A percentile compares a stretch with the other conserved stretches of the same genome.
Evolutionary conservation across 139 green algal species (phyloP).

Genomic region (Chlamydomonas sp.): DNA sequence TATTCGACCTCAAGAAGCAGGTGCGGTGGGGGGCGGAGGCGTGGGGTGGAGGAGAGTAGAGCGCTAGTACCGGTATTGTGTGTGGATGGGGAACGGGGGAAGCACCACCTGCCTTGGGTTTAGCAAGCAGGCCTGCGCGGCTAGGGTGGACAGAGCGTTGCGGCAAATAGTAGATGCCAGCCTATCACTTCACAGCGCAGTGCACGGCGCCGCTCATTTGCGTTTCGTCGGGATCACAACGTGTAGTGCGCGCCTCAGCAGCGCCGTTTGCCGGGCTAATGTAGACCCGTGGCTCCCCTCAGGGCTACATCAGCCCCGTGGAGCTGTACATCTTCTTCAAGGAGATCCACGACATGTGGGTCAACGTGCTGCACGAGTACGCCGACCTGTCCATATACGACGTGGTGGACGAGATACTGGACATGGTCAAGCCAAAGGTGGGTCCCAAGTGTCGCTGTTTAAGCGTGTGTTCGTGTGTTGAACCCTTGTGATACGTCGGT

Average conservation of each 20-base stretch:
- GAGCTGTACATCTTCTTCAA: slow-evolving; percentile 64
- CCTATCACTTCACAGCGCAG: neutral
- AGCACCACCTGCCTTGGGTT: too few species aligned
- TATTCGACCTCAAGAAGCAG: slow-evolving; percentile 76
- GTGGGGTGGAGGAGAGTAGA: too few species aligned
- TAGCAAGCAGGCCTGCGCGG: too few species aligned
- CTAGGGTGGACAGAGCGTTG: too few species aligned
- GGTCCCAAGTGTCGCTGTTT: neutral
- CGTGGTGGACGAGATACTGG: slow-evolving; percentile 62
- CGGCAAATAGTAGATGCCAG: too few species aligned
- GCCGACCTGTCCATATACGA: slow-evolving; percentile 58
- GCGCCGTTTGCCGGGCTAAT: too few species aligned
- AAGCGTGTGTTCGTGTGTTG: neutral
- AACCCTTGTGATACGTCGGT: too few species aligned
- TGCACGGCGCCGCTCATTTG: too few species aligned
- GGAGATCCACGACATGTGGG: slow-evolving; percentile 59
- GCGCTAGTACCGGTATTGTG: too few species aligned
- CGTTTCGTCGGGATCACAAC: too few species aligned
- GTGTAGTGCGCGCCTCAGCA: too few species aligned
- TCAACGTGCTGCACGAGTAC: slow-evolving; percentile 53
- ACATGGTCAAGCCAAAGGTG: slow-evolving; percentile 56
- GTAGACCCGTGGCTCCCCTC: neutral
- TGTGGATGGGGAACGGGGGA: too few species aligned
- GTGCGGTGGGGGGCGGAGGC: slow-evolving; percentile 7
- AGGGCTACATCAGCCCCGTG: slow-evolving; percentile 37